These are phyloP conservation scores for Oryza australiensis DNA, from an alignment of 176 grass and related monocot species.

Conservation along the genomic window DNA sequence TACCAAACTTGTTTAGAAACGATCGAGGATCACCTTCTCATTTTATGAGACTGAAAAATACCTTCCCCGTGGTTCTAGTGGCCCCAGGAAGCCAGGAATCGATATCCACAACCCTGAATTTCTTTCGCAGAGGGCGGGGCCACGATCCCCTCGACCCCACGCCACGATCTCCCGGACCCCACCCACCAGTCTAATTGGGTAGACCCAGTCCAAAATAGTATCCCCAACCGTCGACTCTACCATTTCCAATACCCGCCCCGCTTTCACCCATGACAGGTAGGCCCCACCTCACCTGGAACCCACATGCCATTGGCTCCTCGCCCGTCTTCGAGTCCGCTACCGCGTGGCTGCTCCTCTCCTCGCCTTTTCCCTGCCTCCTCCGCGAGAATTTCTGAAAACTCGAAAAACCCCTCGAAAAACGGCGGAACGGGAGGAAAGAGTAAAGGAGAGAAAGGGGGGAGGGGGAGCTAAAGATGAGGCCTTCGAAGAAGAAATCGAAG, in stretches of 20 bases:
- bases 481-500: constrained; percentile 56
- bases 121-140: neutral
- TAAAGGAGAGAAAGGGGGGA: neutral
- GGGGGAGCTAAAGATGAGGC: constrained; percentile 35
- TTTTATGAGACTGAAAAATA: neutral
- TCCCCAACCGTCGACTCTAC: neutral
- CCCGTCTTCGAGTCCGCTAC: neutral
- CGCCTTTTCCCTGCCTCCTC: neutral
- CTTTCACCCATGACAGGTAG: neutral
- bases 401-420: constrained; percentile 11
- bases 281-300: neutral
- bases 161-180: neutral
- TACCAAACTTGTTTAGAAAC: too few species aligned
- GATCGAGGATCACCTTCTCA: too few species aligned
- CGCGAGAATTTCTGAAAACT: neutral
- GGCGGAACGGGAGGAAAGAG: neutral
- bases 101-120: neutral
- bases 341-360: neutral
- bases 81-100: too few species aligned
- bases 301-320: neutral
- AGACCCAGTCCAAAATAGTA: constrained; percentile 11
- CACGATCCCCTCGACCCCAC: neutral
- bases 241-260: neutral
- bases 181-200: constrained; percentile 10
- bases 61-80: neutral